Base-by-base conservation (phyloP, 129 eudicot species). In the Flaveria bidentis region DNA sequence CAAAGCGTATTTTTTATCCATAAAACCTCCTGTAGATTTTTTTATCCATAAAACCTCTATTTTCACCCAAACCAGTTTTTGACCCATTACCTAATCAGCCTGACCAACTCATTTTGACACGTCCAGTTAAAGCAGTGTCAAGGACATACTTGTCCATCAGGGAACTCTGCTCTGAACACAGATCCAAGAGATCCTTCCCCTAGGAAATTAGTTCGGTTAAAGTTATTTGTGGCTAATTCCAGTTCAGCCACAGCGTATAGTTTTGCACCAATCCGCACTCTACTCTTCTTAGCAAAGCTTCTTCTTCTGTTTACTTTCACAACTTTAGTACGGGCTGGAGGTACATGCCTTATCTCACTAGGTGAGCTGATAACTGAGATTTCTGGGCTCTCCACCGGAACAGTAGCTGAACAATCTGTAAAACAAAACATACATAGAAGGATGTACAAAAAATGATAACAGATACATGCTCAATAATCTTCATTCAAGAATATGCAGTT, bases 131-230 rank as follows among this genome's bases (percentile, higher is more conserved):
- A 45, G 2, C 50, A 8, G 50, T 45, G 13, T 71, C 13, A 69
- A 63, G 47, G 26, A 46, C 58, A 53, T 88, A 94, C 98, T 63
- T 78, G 85, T 72, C 96, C 93, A 86, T 91, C 87, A 53, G 96
- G 91, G 79, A 94, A 87, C 57, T 94, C 90, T 77, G 96, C 97
- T 89, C 80, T 91, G 74, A 71, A 89, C 56, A 94, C 98, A 6
- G 96, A 80, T 58, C 98, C 98, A 61, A 94, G 91, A 66, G 97
- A 87, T 44, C 98, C 98, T 78, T 91, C 96, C 56, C 97, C 97
- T 73, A 94, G 87, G 72, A 89, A 82, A 79, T 89, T 88, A 22
- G 73, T 85, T 69, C 81, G 80, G 56, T 86, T 83, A 73, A 91
- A 94, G 88, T 74, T 71, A 81, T 87, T 86, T 61, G 98, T 94